Percentiles rank a stretch among this genome's conserved stretches.
These are phyloP conservation scores for Quercus gilva DNA, from an alignment of 306 rosid species.

Conservation along the genomic window DNA sequence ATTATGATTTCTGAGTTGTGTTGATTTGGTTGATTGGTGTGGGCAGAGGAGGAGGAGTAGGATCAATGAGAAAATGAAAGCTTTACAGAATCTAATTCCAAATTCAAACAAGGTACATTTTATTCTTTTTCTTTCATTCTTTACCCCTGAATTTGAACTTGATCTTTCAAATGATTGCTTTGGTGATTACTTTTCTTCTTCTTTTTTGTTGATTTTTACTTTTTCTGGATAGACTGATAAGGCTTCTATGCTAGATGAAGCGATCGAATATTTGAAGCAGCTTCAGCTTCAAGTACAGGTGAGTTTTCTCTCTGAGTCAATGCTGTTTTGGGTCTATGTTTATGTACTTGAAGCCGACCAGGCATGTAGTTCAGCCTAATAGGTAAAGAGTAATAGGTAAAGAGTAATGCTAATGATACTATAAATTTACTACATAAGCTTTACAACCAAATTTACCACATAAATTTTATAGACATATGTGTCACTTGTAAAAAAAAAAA, in stretches of 20 bases:
- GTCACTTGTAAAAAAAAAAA: no score
- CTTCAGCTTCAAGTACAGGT: slow-evolving; percentile 96
- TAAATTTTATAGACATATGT: no score
- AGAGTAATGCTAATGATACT: no score
- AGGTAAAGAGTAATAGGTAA: no score
- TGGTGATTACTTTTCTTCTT: not conserved
- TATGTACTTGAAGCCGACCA: no score
- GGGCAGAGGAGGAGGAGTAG: slow-evolving; percentile 88
- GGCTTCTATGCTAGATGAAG: slow-evolving; percentile 97
- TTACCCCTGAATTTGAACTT: not conserved
- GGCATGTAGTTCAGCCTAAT: no score
- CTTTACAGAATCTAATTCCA: slow-evolving; percentile 86
- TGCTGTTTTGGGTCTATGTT: slow-evolving; percentile 9
- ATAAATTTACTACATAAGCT: no score
- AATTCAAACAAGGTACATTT: slow-evolving; percentile 84
- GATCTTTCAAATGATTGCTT: not conserved
- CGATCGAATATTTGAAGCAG: slow-evolving; percentile 92
- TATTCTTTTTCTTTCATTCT: not conserved
- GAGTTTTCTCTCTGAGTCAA: slow-evolving; percentile 16
- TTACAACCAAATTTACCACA: no score
- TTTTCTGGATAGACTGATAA: slow-evolving; percentile 72
- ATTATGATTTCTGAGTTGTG: slow-evolving; percentile 20
- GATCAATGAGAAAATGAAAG: slow-evolving; percentile 95
- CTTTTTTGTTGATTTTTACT: not conserved
- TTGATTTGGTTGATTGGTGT: slow-evolving; percentile 30